These are phyloP conservation scores for Aspergillus sclerotialis DNA, from an alignment of 2,329 filamentous ascomycete species.

Conservation along the genomic window DNA sequence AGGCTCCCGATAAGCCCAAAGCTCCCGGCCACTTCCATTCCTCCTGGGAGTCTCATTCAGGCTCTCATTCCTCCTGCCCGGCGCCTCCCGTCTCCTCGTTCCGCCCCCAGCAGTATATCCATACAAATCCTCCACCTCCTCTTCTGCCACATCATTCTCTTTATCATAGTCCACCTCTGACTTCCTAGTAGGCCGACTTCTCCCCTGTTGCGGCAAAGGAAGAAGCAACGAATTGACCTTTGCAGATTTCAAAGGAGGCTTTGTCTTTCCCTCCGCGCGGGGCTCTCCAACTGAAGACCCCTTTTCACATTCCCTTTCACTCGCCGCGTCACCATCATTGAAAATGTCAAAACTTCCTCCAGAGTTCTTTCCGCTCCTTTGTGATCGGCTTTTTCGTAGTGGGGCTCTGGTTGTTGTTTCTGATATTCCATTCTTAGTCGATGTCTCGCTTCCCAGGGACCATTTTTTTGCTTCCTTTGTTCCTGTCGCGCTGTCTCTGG, in stretches of 20 bases:
- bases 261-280: constrained; percentile 14
- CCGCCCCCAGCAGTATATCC: neutral
- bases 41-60: constrained; percentile 1
- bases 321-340: constrained; percentile 16
- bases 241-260: constrained; percentile 21
- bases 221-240: constrained; percentile 29
- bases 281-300: constrained; percentile 4
- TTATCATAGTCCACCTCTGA: constrained; percentile 26
- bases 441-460: constrained; percentile 5
- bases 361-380: constrained; percentile 12
- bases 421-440: constrained; percentile 3
- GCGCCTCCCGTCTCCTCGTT: constrained; percentile 7
- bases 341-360: constrained; percentile 23
- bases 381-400: constrained; percentile 8
- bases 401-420: constrained; percentile 6
- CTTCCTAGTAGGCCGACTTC: constrained; percentile 17
- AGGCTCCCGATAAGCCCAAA: constrained; percentile 13
- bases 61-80: constrained; percentile 9
- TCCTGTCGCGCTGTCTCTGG: neutral
- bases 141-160: constrained; percentile 26
- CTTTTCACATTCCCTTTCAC: constrained; percentile 10
- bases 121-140: constrained; percentile 12
- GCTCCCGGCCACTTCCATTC: constrained; percentile 7
- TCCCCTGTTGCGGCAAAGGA: constrained; percentile 16
- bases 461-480: constrained; percentile 3